phyloP scores from a whole-genome alignment of 495 filamentous ascomycete species.

The Penicillium paradoxum region DNA sequence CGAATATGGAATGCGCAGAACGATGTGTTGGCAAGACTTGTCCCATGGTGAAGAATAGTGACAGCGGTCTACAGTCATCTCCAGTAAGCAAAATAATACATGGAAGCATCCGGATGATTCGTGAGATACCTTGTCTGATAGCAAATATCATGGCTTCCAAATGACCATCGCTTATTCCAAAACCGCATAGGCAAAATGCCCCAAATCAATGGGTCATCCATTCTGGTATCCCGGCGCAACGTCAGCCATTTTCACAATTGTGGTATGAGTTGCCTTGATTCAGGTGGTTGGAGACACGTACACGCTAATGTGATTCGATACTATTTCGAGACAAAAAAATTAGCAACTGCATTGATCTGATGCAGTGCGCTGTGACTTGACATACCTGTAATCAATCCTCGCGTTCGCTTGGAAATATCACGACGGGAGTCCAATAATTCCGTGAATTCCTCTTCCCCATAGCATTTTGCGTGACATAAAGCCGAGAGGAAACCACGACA shows the following conservation, averaged over 20 bases:
- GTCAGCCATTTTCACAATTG: slow-evolving; percentile 27
- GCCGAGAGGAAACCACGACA: slow-evolving; percentile 45
- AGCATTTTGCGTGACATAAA: slow-evolving; percentile 50
- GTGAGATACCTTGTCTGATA: slow-evolving; percentile 43
- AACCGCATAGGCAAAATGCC: slow-evolving; percentile 73
- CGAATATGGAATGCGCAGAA: slow-evolving; percentile 58
- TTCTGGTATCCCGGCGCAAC: slow-evolving; percentile 43
- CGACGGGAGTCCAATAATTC: slow-evolving; percentile 67
- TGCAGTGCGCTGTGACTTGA: neutral
- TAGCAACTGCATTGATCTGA: slow-evolving; percentile 6
- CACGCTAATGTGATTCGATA: slow-evolving; percentile 95
- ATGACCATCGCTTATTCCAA: slow-evolving; percentile 73
- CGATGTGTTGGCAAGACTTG: slow-evolving; percentile 90
- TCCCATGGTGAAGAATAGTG: slow-evolving; percentile 74
- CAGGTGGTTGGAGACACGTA: slow-evolving; percentile 54
- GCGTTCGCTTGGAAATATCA: slow-evolving; percentile 61
- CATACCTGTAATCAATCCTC: slow-evolving; percentile 82
- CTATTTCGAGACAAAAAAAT: slow-evolving; percentile 36
- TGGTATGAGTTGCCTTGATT: slow-evolving; percentile 6
- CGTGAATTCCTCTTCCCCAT: slow-evolving; percentile 70
- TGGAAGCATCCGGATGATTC: neutral
- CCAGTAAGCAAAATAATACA: slow-evolving; percentile 17
- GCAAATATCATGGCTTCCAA: slow-evolving; percentile 92
- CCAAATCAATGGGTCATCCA: slow-evolving; percentile 95
- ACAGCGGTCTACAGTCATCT: slow-evolving; percentile 42